Percentiles rank a stretch among this genome's conserved stretches.
Evolutionary conservation across 2,329 filamentous ascomycete species (phyloP).

Genomic region (Pseudogymnoascus sp.): DNA sequence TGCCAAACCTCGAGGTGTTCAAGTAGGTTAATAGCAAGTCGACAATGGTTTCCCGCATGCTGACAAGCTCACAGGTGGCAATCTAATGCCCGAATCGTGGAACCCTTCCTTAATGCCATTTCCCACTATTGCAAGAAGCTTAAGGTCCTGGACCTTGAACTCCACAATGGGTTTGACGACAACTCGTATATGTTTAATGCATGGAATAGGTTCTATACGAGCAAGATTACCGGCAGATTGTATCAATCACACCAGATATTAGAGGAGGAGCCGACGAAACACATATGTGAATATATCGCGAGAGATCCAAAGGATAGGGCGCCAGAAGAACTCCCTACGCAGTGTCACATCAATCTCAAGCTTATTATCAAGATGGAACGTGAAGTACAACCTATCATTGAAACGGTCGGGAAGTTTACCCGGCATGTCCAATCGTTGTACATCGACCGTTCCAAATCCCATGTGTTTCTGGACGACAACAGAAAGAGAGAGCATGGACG

Average conservation of each 20-base stretch:
- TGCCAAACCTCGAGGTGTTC: background rate
- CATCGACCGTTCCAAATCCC: background rate
- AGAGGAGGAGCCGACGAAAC: background rate
- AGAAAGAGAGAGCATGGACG: background rate
- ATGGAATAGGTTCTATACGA: slow-evolving; percentile 2
- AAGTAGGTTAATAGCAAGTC: background rate
- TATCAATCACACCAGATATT: background rate
- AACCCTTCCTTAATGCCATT: background rate
- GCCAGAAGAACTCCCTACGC: background rate
- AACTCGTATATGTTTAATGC: background rate
- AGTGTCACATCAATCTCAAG: background rate
- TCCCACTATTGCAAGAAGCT: background rate
- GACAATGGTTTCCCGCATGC: background rate
- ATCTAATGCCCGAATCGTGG: background rate
- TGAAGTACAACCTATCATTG: background rate
- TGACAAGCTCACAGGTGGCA: background rate
- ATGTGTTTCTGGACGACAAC: background rate
- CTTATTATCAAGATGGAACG: background rate
- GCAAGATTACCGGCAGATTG: background rate
- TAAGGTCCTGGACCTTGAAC: background rate
- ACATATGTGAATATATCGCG: background rate
- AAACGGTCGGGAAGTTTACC: background rate
- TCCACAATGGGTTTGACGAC: background rate
- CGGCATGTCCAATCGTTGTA: background rate
- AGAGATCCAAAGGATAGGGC: background rate